Percentiles rank a stretch among this genome's conserved stretches.
These are phyloP conservation scores for Crithidia brevicula DNA, from an alignment of 208 protist species.

Conservation along the genomic window DNA sequence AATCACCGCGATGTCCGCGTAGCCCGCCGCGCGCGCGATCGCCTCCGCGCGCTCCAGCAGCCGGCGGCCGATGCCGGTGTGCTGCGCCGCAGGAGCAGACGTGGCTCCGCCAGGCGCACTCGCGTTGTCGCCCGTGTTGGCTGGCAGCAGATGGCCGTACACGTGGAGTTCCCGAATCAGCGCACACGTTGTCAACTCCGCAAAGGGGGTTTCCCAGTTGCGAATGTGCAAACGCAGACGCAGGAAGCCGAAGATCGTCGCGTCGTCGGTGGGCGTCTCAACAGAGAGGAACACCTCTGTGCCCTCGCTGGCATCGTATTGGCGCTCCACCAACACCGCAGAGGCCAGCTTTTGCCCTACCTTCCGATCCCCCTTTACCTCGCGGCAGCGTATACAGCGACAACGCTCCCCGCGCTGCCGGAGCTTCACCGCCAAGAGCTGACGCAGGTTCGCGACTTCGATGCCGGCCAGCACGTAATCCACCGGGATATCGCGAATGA, in stretches of 20 bases:
- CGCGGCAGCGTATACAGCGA: constrained; percentile 95
- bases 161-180: constrained; percentile 99
- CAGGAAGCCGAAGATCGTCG: constrained; percentile 82
- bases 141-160: constrained; percentile 84
- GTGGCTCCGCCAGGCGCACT: constrained; percentile 8
- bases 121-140: constrained; percentile 37
- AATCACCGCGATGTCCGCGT: constrained; percentile 96
- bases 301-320: constrained; percentile 70
- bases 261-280: constrained; percentile 63
- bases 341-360: constrained; percentile 47
- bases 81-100: constrained; percentile 87
- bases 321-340: constrained; percentile 59
- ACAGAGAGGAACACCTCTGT: constrained; percentile 84
- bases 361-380: constrained; percentile 81
- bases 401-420: constrained; percentile 88
- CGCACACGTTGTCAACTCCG: constrained; percentile 90
- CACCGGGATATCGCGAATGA: constrained; percentile 98
- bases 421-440: constrained; percentile 94
- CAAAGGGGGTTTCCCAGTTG: constrained; percentile 93
- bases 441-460: constrained; percentile 97
- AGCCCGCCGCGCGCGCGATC: constrained; percentile 94
- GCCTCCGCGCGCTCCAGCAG: constrained; percentile 97
- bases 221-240: constrained; percentile 72
- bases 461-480: constrained; percentile 97
- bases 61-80: constrained; percentile 95